These are phyloP conservation scores for Boletellus emodensis DNA, from an alignment of 768 basidiomycete species.

Conservation along the genomic window DNA sequence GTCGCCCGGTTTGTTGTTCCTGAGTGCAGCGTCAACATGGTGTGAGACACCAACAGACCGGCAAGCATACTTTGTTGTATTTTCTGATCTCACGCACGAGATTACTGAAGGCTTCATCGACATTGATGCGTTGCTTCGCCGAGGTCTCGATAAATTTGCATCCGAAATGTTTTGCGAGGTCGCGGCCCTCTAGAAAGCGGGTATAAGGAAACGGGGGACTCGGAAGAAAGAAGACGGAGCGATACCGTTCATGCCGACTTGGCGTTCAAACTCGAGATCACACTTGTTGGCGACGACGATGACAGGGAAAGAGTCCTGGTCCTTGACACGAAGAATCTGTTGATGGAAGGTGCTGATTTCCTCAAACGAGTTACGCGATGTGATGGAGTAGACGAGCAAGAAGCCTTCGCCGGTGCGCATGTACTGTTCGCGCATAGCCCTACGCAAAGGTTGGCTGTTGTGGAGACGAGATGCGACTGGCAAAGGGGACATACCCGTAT, in stretches of 20 bases:
- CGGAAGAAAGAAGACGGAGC: background rate
- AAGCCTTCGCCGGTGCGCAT: conserved; percentile 99
- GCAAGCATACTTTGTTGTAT: conserved; percentile 75
- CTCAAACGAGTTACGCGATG: conserved; percentile 96
- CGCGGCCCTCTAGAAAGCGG: conserved; percentile 79
- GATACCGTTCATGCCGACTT: conserved; percentile 91
- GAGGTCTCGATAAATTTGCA: conserved; percentile 97
- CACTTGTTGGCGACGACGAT: conserved; percentile 98
- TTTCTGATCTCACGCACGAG: conserved; percentile 92
- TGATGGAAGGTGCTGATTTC: conserved; percentile 96
- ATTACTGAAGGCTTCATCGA: conserved; percentile 91
- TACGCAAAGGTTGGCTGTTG: conserved; percentile 28
- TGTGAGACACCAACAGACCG: background rate
- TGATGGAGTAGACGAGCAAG: conserved; percentile 96
- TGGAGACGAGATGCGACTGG: background rate
- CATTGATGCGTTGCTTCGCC: conserved; percentile 93
- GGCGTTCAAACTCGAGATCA: conserved; percentile 92
- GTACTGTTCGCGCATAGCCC: conserved; percentile 98
- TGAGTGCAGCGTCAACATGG: conserved; percentile 24
- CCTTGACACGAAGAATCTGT: conserved; percentile 95
- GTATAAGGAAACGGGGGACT: background rate
- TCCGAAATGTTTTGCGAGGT: conserved; percentile 90
- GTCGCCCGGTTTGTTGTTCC: conserved; percentile 79
- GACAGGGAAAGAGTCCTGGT: conserved; percentile 92
- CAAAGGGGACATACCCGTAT: conserved; percentile 70